Percentiles rank a stretch among this genome's conserved stretches.
Conservation (phyloP, 176 grass and related monocot species). For the Tillandsia leiboldiana region DNA sequence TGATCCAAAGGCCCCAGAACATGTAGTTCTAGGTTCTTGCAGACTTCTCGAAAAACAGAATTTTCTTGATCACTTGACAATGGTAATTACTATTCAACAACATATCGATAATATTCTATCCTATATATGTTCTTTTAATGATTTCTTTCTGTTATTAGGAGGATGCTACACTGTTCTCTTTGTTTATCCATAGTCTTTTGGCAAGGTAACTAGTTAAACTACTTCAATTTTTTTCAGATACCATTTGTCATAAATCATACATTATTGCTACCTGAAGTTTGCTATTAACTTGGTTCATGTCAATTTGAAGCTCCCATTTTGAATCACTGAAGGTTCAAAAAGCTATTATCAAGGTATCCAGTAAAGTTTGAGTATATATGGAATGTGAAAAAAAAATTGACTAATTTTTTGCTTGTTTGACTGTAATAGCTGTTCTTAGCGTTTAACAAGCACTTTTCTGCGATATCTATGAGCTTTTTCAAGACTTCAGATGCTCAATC, state of each 20-base stretch:
- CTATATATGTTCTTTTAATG: slow-evolving; percentile 9
- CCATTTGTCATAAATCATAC: not conserved
- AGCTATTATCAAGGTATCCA: slow-evolving; percentile 76
- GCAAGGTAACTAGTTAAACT: slow-evolving; percentile 52
- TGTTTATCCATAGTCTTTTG: slow-evolving; percentile 79
- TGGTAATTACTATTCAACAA: slow-evolving; percentile 29
- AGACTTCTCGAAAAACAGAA: slow-evolving; percentile 57
- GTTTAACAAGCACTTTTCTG: slow-evolving; percentile 91
- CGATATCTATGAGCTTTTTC: slow-evolving; percentile 84
- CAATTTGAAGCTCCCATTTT: slow-evolving; percentile 70
- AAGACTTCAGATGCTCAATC: slow-evolving; percentile 40
- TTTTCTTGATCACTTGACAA: slow-evolving; percentile 67
- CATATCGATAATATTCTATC: slow-evolving; percentile 7
- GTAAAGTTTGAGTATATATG: slow-evolving; percentile 18
- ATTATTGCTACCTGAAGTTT: not conserved
- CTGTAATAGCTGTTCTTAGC: slow-evolving; percentile 74
- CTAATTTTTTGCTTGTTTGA: slow-evolving; percentile 17
- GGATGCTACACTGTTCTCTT: slow-evolving; percentile 65
- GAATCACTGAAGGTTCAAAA: slow-evolving; percentile 88
- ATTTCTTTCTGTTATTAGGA: slow-evolving; percentile 31
- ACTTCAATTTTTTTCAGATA: not conserved
- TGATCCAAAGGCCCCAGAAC: slow-evolving; percentile 58
- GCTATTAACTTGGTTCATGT: not conserved
- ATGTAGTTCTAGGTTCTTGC: slow-evolving; percentile 81
- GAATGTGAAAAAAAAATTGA: slow-evolving; percentile 5